Evolutionary conservation across 768 basidiomycete genomes (phyloP), one percentile per base, ranked within the genome.

Genomic region (Podaxis mareebaensis): DNA sequence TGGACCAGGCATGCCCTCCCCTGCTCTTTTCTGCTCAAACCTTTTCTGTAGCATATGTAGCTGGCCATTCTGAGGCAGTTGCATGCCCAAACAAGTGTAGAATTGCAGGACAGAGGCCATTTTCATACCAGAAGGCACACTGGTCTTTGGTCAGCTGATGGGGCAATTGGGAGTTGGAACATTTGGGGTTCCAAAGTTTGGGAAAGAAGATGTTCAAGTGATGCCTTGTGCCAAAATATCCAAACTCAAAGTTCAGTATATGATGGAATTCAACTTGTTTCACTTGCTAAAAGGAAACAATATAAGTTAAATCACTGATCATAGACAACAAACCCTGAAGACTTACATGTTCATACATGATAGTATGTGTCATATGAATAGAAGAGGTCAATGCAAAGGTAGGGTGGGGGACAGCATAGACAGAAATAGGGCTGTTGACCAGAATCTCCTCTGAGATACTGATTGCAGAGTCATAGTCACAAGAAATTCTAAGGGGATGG

Each of bases 401-500:
- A 8, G 52, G 26, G 1, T 30, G 52, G 4, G 52, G 52, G 12
- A 53, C 30, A 12, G 52, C 24, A 12, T 12, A 53, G 12, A 17
- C 26, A 28, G 61, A 36, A 4, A 70, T 54, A 1, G 65, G 39
- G n/a, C 26, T 22, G 0, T 51, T 3, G 2, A 69, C 55, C 11
- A 65, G 20, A 26, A 71, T 65, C 11, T 58, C 36, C 12, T 57
- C n/a, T 0, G 60, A 17, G 8, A 72, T 60, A 1, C 69, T 66
- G 0, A 69, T 53, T 13, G 65, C 36, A 11, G 71, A 73, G 53
- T 72, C 69, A 48, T 63, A 68, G 48, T 73, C 71, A 0, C 64
- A 57, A 4, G 62, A 42, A 4, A 69, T 38, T 3, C 20, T 38
- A 24, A 66, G 24, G 6, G 3, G 17, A 60, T 46, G 28, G 38